phyloP scores from a whole-genome alignment of 345 rosid species.

The Adansonia digitata region DNA sequence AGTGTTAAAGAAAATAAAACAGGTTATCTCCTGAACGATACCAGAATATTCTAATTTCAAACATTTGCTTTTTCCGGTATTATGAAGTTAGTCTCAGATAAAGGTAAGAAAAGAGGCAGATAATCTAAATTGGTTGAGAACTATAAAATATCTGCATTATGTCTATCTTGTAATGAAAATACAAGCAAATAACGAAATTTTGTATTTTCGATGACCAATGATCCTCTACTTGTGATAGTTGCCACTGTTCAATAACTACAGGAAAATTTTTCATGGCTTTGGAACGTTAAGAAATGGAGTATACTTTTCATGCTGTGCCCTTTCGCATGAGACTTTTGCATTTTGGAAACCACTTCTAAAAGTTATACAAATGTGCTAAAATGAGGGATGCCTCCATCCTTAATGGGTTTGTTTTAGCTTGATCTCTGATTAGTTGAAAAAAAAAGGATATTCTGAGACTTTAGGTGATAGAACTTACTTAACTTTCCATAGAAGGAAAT shows the following conservation, averaged over 20 bases:
- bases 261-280: not conserved
- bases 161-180: not conserved
- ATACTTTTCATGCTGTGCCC: not conserved
- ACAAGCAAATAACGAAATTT: not conserved
- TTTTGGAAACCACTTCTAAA: not conserved
- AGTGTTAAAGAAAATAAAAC: conserved; percentile 78
- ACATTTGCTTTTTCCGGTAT: not conserved
- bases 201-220: not conserved
- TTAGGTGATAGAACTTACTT: not conserved
- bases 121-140: not conserved
- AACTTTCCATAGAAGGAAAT: not conserved
- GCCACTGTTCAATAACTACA: not conserved
- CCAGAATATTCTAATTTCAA: not conserved
- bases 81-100: not conserved
- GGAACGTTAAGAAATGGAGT: not conserved
- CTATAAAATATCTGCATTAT: not conserved
- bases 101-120: not conserved
- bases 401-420: not conserved
- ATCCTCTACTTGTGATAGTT: not conserved
- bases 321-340: not conserved
- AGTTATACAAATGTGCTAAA: not conserved
- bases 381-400: not conserved
- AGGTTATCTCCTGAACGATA: conserved; percentile 31
- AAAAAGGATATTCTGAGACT: no score
- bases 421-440: not conserved